Conservation (phyloP, 345 rosid genomes). For the Populus nigra region DNA sequence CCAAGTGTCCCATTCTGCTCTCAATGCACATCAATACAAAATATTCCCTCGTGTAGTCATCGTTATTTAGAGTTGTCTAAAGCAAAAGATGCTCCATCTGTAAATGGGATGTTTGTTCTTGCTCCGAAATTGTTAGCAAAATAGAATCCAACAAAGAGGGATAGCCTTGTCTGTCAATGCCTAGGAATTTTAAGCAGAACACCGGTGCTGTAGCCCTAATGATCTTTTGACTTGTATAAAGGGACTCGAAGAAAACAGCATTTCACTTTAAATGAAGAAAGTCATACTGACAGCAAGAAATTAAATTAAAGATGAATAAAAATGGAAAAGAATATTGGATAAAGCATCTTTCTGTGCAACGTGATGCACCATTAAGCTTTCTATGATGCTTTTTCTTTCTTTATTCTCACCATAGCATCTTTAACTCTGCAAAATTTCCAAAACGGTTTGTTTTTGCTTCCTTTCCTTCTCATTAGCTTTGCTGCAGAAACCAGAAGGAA, state of each 20-base stretch:
- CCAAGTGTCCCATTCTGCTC: background rate
- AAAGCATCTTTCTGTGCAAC: conserved; percentile 40
- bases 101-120: background rate
- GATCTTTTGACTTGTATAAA: background rate
- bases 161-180: background rate
- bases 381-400: conserved; percentile 23
- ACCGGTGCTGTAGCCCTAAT: background rate
- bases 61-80: background rate
- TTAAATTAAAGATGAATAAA: conserved; percentile 36
- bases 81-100: conserved; percentile 4
- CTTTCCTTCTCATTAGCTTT: conserved; percentile 8
- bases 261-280: background rate
- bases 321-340: conserved; percentile 25
- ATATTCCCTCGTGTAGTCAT: background rate
- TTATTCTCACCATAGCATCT: conserved; percentile 18
- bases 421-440: conserved; percentile 16
- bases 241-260: background rate
- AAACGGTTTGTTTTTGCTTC: background rate
- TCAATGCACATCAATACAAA: background rate
- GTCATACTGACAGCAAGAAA: background rate
- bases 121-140: background rate
- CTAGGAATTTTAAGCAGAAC: background rate
- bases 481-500: conserved; percentile 13
- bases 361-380: conserved; percentile 26
- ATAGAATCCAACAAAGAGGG: background rate